Base-by-base conservation (phyloP, 768 basidiomycete genomes). In the Sarcodon aspratus region DNA sequence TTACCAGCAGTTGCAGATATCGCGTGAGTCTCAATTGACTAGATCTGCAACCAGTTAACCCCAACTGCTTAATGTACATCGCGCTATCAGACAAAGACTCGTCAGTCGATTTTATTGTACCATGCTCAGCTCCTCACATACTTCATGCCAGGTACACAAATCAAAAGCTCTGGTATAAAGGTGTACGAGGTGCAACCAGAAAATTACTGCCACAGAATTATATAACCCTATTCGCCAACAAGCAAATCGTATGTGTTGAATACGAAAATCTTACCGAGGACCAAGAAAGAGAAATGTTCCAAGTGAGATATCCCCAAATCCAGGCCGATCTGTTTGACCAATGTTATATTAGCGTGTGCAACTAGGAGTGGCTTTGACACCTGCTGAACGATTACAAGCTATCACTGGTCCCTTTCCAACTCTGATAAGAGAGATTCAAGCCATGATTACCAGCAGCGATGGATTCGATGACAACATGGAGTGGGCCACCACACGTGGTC, bases 201-300 rank as follows among this genome's bases (percentile, higher is more conserved):
- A 63, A 61, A 33, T 48, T 74, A 1, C 66, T 86, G 0, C 81
- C 81, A 0, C 71, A 72, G 0, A 73, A 69, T 46, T 80, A 78
- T 55, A 71, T 66, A 48, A 76, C 72, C 11, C 36, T 78, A 1
- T 89, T 89, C 53, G 66, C 74, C 13, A 81, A 78, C 55, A 89
- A 89, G 61, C 83, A 85, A 52, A 73, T 91, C 15, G 63, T 65
- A 44, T 90, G 87, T 54, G 76, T 87, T n/a, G 87, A 90, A 58
- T 90, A 82, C 53, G 61, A 63, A 3, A 66, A 68, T 13, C 57
- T 82, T 37, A 66, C 61, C 0, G 59, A 59, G 7, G 70, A 76
- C 45, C 73, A 76, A 56, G 85, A 85, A 54, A 71, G 81, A 31
- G 83, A 82, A 56, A 78, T 83, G 21, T 87, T 83, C 65, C 82